phyloP scores from a whole-genome alignment of 345 rosid genomes.

The Arabidopsis thaliana region TAIR10.1 NC_003074.8:1309501-1310000 shows the following conservation, averaged over 20 bases:
- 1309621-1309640: not conserved
- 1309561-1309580: conserved; percentile 44
- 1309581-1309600: conserved; percentile 45
- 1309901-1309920: not conserved
- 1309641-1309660: not conserved
- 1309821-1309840: conserved; percentile 75
- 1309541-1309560: conserved; percentile 51
- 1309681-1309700: conserved; percentile 50
- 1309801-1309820: conserved; percentile 58
- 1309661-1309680: conserved; percentile 34
- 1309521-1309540: not conserved
- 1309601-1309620: conserved; percentile 17
- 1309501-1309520: not conserved
- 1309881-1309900: conserved; percentile 28
- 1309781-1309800: conserved; percentile 28
- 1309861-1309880: conserved; percentile 45
- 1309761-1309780: conserved; percentile 48
- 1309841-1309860: conserved; percentile 70
- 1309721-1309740: conserved; percentile 58
- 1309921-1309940: conserved; percentile 59
- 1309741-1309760: conserved; percentile 57
- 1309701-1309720: conserved; percentile 57
- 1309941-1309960: conserved; percentile 74
- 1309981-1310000: conserved; percentile 93
- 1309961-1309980: conserved; percentile 90